Percentiles rank a stretch among this genome's conserved stretches.
phyloP scores from a whole-genome alignment of 257 asterid genomes.

The Salvia splendens region DNA sequence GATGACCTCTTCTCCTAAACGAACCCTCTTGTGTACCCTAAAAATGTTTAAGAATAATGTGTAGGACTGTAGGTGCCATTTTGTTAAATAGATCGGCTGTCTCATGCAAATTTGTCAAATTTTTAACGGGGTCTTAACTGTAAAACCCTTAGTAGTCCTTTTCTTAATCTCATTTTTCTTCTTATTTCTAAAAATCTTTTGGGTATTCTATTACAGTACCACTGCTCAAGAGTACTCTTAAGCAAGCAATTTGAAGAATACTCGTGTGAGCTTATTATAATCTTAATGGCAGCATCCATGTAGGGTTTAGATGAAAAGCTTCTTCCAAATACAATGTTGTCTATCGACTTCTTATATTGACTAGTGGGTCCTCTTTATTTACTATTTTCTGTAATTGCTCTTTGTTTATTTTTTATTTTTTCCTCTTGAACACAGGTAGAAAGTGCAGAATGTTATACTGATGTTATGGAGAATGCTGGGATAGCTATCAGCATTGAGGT shows the following conservation, averaged over 20 bases:
- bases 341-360: slow-evolving; percentile 16
- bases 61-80: neutral
- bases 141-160: no score
- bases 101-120: neutral
- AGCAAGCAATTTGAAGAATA: neutral
- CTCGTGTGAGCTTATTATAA: neutral
- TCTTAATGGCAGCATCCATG: neutral
- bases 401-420: neutral
- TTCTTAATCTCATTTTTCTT: no score
- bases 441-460: slow-evolving; percentile 73
- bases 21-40: neutral
- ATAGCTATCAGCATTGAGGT: slow-evolving; percentile 75
- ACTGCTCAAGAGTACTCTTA: neutral
- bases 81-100: neutral
- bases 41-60: no score
- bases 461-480: slow-evolving; percentile 68
- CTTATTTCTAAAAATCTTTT: no score
- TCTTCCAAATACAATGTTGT: slow-evolving; percentile 6
- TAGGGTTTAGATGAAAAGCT: neutral
- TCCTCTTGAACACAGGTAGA: slow-evolving; percentile 46
- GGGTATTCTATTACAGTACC: no score
- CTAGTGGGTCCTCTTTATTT: neutral
- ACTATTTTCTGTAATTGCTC: neutral
- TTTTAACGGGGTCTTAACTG: no score
- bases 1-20: neutral